Base-by-base conservation (phyloP, 768 basidiomycete species). In the Rhizopogon vesiculosus region DNA sequence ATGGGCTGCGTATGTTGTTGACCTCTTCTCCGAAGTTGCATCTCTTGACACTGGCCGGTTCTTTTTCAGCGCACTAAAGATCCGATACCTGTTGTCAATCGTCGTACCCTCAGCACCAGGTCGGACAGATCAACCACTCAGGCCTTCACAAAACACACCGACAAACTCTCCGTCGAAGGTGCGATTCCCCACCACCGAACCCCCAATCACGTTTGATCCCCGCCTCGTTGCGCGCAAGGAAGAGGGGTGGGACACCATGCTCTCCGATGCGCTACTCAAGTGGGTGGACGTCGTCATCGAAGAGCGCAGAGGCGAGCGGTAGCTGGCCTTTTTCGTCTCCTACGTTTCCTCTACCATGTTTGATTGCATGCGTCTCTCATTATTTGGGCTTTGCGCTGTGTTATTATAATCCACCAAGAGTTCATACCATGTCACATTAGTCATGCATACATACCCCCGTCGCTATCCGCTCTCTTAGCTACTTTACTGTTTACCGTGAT, bases 191-290 rank as follows among this genome's bases (percentile, higher is more conserved):
- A 63, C 70, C 9, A 62, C 72, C 3, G 81, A 82, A 53, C 74
- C 78, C 0, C 74, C 80, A 0, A 68, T 90, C 31, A 53, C 76
- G 5, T 94, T 96, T 59, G 91, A 94, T 63, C 83, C 89, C 0
- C 79, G 80, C 44, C 68, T 84, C 2, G 81, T 94, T 2, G 93
- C 91, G 29, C 76, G 82, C 56, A 82, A 77, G 55, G 91, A 88
- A 10, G 77, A 79, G 0, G 91, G 88, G 0, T 96, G 93, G 93
- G 86, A 91, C 54, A 73, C 74, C 25, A 91, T 93, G 87, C 75
- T 96, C 5, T 84, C 88, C 66, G 62, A 62, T 19, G 77, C 82
- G 0, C 70, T 93, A 10, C 45, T 80, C 42, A 72, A 76, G 38
- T 95, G 93, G 93, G 76, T 85, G 54, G 74, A 76, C 22, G 83